A percentile compares a stretch with the other conserved stretches of the same genome.
Conservation (phyloP, 1,284 basidiomycete species). For the Fomitopsis schrenkii region DNA sequence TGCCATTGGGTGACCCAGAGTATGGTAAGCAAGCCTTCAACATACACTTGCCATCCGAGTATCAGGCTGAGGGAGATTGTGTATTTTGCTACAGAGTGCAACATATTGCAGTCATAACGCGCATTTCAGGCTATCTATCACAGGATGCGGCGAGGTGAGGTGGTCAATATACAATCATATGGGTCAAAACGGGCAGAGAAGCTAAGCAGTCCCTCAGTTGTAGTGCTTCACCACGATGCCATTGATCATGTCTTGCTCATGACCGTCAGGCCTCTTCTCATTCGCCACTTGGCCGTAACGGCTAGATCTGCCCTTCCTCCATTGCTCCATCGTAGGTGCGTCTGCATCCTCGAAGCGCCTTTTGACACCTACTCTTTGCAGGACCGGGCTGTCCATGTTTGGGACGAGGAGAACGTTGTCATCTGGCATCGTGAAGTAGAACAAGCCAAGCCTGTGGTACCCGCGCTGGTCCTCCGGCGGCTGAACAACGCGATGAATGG, state of each 20-base stretch:
- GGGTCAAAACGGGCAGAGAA: too few species aligned
- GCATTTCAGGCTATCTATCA: too few species aligned
- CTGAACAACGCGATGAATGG: constrained; percentile 35
- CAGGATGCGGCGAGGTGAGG: too few species aligned
- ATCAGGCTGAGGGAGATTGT: too few species aligned
- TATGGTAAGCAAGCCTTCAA: too few species aligned
- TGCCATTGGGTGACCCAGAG: too few species aligned
- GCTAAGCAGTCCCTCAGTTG: constrained; percentile 21
- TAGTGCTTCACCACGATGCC: constrained; percentile 42
- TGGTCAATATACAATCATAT: too few species aligned
- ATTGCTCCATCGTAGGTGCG: constrained; percentile 32
- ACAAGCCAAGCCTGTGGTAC: constrained; percentile 44
- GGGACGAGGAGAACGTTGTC: constrained; percentile 33
- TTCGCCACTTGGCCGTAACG: constrained; percentile 31
- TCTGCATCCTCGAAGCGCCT: constrained; percentile 27
- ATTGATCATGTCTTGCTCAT: constrained; percentile 41
- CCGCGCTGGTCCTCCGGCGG: constrained; percentile 46
- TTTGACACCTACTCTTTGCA: constrained; percentile 30
- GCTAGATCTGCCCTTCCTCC: constrained; percentile 31
- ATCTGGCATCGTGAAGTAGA: constrained; percentile 40
- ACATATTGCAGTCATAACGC: too few species aligned
- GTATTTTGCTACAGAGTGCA: too few species aligned
- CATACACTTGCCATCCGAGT: too few species aligned
- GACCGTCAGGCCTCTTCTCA: constrained; percentile 30
- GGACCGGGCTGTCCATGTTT: constrained; percentile 33